phyloP scores from a whole-genome alignment of 768 basidiomycete genomes.

The Phlegmacium glaucopus region DNA sequence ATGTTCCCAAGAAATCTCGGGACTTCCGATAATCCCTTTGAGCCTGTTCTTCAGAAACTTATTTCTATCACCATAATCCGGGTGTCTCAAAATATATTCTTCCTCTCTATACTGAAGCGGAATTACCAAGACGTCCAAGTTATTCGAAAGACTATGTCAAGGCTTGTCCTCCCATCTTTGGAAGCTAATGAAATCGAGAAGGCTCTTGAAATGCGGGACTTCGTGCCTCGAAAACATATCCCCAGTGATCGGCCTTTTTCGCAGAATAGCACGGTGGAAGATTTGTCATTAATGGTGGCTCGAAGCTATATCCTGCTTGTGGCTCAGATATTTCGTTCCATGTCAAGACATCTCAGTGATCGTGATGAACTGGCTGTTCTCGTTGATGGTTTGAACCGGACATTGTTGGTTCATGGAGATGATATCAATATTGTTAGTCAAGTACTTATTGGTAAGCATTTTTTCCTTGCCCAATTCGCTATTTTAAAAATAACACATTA shows the following conservation, averaged over 20 bases:
- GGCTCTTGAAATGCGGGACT: slow-evolving; percentile 42
- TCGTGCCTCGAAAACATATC: slow-evolving; percentile 36
- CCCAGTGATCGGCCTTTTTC: slow-evolving; percentile 10
- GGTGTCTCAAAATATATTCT: slow-evolving; percentile 67
- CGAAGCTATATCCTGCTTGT: slow-evolving; percentile 68
- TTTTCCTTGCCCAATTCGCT: not conserved
- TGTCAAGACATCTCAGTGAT: slow-evolving; percentile 70
- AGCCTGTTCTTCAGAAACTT: slow-evolving; percentile 38
- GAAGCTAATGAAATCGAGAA: slow-evolving; percentile 21
- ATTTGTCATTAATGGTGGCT: slow-evolving; percentile 59
- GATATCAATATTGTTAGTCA: slow-evolving; percentile 79
- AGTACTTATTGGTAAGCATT: slow-evolving; percentile 60
- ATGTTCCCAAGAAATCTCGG: slow-evolving; percentile 57
- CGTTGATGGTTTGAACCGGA: slow-evolving; percentile 68
- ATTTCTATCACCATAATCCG: slow-evolving; percentile 61
- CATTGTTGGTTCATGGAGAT: slow-evolving; percentile 63
- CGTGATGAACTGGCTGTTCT: slow-evolving; percentile 62
- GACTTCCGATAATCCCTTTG: slow-evolving; percentile 32
- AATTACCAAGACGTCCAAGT: slow-evolving; percentile 66
- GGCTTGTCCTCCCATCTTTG: slow-evolving; percentile 54
- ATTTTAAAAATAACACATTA: not conserved
- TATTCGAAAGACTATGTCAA: slow-evolving; percentile 61
- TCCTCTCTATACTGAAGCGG: slow-evolving; percentile 58
- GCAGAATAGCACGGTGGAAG: slow-evolving; percentile 19
- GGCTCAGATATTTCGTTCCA: slow-evolving; percentile 66